Percentiles rank a stretch among this genome's conserved stretches.
These are phyloP conservation scores for Hypomyces rosellus DNA, from an alignment of 2,329 filamentous ascomycete species.

Conservation along the genomic window DNA sequence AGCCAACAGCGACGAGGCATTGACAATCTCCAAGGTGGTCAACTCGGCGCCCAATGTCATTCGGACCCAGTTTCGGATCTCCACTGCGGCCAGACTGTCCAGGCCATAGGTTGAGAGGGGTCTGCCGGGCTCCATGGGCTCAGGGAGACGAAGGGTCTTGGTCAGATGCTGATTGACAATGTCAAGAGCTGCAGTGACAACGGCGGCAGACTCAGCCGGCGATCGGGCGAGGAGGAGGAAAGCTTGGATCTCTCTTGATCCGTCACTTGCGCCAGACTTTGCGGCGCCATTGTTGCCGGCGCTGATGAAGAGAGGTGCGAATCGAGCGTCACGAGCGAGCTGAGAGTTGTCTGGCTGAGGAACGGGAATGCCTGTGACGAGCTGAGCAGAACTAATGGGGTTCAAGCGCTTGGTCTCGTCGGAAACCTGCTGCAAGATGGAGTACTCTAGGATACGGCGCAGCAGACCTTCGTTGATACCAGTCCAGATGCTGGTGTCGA, in stretches of 20 bases:
- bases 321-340: background rate
- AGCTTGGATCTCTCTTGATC: too few species aligned
- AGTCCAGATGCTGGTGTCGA: too few species aligned
- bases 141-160: background rate
- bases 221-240: background rate
- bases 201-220: background rate
- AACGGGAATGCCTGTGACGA: background rate
- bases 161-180: background rate
- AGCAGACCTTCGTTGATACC: background rate
- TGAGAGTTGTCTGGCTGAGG: background rate
- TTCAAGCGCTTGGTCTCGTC: background rate
- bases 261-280: too few species aligned
- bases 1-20: background rate
- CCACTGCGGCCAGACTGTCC: conserved; percentile 20
- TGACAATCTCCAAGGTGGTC: conserved; percentile 1
- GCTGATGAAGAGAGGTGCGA: background rate
- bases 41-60: background rate
- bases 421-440: background rate
- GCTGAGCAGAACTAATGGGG: background rate
- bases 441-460: background rate
- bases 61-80: conserved; percentile 16
- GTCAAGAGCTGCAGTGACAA: background rate
- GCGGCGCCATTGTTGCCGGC: background rate
- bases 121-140: conserved; percentile 13
- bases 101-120: conserved; percentile 15